Conservation (phyloP, 2,329 filamentous ascomycete species). For the Botryotinia convoluta region DNA sequence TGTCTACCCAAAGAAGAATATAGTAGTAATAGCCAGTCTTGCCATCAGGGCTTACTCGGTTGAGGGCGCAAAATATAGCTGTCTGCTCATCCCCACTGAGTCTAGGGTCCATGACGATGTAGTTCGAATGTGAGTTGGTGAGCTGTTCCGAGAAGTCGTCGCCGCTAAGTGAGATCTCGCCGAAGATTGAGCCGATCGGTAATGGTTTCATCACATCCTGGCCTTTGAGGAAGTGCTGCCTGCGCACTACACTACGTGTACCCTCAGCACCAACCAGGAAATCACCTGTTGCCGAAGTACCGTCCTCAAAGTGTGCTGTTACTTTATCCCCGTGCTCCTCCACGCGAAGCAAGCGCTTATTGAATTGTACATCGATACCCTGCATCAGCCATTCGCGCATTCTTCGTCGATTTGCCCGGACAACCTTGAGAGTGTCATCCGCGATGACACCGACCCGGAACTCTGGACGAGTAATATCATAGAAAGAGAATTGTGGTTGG, state of each 20-base stretch:
- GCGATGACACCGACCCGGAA: neutral
- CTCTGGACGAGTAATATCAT: neutral
- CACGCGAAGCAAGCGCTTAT: neutral
- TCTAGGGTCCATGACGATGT: neutral
- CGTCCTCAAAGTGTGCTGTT: neutral
- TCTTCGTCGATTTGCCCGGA: neutral
- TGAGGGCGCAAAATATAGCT: neutral
- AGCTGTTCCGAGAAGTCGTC: neutral
- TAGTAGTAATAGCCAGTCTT: neutral
- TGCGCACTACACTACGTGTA: neutral
- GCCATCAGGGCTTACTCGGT: neutral
- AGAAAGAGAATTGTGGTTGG: neutral
- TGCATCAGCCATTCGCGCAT: neutral
- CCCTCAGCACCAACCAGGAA: neutral
- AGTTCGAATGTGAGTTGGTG: neutral
- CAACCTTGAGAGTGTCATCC: neutral
- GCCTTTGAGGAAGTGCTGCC: neutral
- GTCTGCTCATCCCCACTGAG: neutral
- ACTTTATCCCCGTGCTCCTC: neutral
- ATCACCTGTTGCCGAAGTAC: neutral
- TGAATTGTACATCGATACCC: neutral
- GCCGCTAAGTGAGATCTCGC: neutral
- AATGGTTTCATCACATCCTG: neutral
- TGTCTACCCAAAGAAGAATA: neutral
- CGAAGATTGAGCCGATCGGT: neutral